Base-by-base conservation (phyloP, 441 rosid species). In the Gossypium lobatum region DNA sequence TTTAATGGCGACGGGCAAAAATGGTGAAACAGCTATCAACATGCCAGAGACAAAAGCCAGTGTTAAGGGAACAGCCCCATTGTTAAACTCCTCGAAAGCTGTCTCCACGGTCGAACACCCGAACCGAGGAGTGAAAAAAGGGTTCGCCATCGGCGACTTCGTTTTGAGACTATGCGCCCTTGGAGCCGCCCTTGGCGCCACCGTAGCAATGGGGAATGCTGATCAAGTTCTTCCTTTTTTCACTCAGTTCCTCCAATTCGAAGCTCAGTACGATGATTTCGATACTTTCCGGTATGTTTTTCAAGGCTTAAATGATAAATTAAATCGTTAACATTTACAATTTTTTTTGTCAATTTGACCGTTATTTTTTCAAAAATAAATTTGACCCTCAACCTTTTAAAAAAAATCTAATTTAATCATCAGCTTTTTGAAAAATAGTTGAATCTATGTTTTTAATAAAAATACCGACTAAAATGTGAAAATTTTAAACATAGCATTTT, bases 211-310 rank as follows among this genome's bases (percentile, higher is more conserved):
- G 93, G 98, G 84, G 2, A 90, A 85, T 4, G 80, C 89, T 0
- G 87, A 83, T 0, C 74, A 90, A 77, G 83, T 82, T 72, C 95
- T 93, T 67, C 98, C 98, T 37, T 91, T 91, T 82, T 90, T 91
- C 89, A 91, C 97, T 57, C 98, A 88, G 81, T 91, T 91, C 84
- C 86, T 93, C 71, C 96, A 90, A 87, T 93, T 93, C 83, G 82
- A 86, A 58, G 98, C 96, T 68, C 62, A 89, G 70, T 93, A 83
- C 71, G 80, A 85, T 17, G 97, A 93, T 20, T 7, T 55, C 1
- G 13, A 20, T 7, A 1, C 26, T 55, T 55, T 55, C 1, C 52
- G 52, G 52, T 46, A 46, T 46, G n/a, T 11, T 46, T 46, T 11
- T 31, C 37, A 31, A 31, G 37, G 1, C 37, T 4, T 31, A 31